Base-by-base conservation (phyloP, 768 basidiomycete species). In the Termitomyces sp. region DNA sequence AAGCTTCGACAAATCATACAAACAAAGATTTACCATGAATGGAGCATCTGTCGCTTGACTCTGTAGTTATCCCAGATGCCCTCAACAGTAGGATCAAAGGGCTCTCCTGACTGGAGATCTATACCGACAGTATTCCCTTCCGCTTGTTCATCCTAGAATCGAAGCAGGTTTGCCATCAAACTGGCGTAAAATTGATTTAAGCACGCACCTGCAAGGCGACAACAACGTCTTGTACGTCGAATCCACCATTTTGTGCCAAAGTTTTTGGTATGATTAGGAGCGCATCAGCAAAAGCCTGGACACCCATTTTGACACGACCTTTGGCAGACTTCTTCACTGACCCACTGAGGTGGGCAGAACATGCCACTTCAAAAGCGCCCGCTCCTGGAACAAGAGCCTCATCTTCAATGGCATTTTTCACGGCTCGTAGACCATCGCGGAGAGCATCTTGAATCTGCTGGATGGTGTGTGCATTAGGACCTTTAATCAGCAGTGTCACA, bases 21-120 rank as follows among this genome's bases (percentile, higher is more conserved):
- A 19, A 9, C 14, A 33, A 23, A 37, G 15, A 17, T 85, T 68
- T 63, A 94, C 94, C 91, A 92, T 66, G 94, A 96, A 68, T 98
- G 95, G 46, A 99, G 74, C 94, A 99, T 97, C 69, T 99, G 97
- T 59, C 96, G 80, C 78, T 99, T 99, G 59, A 99, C 97, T 62
- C 97, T 80, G 69, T 97, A 98, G 74, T 98, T 98, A 70, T 99
- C 97, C 95, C 95, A 99, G 28, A 99, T 86, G 38, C 97, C 97
- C 67, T 94, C 90, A 5, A 92, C 86, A 10, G 91, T 91, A 21
- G 97, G 97, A 67, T 99, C 96, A 67, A 96, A 90, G 1, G 96
- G 94, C 71, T 97, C 94, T 51, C 97, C 97, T 17, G 94, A 89
- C 68, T 93, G 78, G 38, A 99, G 76, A 73, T 98, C 92, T 60